Percentiles rank a stretch among this genome's conserved stretches.
Conservation (phyloP, 257 asterid species). For the Fraxinus quadrangulata region DNA sequence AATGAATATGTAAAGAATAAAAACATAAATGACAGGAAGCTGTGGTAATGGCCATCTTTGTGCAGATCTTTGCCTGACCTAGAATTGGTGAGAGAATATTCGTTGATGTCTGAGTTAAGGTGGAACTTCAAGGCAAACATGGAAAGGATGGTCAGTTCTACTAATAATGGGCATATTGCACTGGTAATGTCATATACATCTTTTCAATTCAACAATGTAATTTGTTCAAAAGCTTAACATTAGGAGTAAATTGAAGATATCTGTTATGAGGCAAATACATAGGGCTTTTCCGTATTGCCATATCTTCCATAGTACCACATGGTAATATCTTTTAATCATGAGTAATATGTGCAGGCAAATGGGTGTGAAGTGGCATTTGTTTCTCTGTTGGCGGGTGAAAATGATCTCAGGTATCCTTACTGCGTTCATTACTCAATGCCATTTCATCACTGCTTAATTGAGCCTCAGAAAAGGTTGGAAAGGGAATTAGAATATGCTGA, state of each 20-base stretch:
- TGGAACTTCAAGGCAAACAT: conserved; percentile 80
- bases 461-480: conserved; percentile 7
- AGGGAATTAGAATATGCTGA: conserved; percentile 28
- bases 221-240: background rate
- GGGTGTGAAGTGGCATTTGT: conserved; percentile 78
- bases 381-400: conserved; percentile 64
- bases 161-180: conserved; percentile 56
- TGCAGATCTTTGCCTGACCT: conserved; percentile 88
- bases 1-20: conserved; percentile 9
- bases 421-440: conserved; percentile 23
- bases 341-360: conserved; percentile 50
- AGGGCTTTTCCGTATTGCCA: background rate
- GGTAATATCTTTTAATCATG: conserved; percentile 17
- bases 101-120: conserved; percentile 64
- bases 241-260: conserved; percentile 14
- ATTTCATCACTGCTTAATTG: conserved; percentile 25
- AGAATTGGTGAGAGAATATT: conserved; percentile 63
- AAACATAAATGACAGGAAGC: conserved; percentile 4
- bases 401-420: conserved; percentile 70
- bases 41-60: conserved; percentile 26
- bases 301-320: background rate
- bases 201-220: conserved; percentile 15
- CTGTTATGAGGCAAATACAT: background rate
- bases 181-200: conserved; percentile 52
- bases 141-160: conserved; percentile 67